Conservation (phyloP, 2,329 filamentous ascomycete genomes). For the Sarocladium brachiariae region DNA sequence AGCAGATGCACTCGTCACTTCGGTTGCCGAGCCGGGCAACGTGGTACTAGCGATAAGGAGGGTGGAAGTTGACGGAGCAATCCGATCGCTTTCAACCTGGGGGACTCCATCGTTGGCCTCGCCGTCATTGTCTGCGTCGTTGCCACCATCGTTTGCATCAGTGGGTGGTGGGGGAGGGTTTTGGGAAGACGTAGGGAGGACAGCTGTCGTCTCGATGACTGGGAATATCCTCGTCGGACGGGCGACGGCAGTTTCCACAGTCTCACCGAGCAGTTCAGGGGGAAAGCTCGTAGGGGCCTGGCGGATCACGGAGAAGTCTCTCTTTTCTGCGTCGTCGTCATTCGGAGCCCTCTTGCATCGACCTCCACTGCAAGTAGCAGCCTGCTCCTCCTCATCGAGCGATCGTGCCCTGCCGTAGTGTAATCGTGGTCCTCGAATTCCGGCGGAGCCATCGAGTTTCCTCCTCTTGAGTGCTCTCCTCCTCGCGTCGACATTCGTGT, state of each 20-base stretch:
- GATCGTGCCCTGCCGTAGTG: background rate
- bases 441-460: constrained; percentile 8
- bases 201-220: background rate
- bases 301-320: constrained; percentile 23
- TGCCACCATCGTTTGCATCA: background rate
- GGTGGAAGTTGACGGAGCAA: background rate
- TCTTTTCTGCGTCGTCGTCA: constrained; percentile 12
- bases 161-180: constrained; percentile 1
- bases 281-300: constrained; percentile 26
- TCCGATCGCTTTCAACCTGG: background rate
- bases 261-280: constrained; percentile 10
- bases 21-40: background rate
- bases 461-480: constrained; percentile 21
- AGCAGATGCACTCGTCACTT: background rate
- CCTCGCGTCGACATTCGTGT: constrained; percentile 15
- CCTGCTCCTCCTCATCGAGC: background rate
- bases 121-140: background rate
- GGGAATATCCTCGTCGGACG: background rate
- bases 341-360: background rate
- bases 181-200: background rate
- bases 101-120: background rate
- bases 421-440: background rate
- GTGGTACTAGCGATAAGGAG: background rate
- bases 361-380: background rate
- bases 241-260: background rate